Evolutionary conservation across 495 filamentous ascomycete species (phyloP).

Genomic region (Penicillium lividum): DNA sequence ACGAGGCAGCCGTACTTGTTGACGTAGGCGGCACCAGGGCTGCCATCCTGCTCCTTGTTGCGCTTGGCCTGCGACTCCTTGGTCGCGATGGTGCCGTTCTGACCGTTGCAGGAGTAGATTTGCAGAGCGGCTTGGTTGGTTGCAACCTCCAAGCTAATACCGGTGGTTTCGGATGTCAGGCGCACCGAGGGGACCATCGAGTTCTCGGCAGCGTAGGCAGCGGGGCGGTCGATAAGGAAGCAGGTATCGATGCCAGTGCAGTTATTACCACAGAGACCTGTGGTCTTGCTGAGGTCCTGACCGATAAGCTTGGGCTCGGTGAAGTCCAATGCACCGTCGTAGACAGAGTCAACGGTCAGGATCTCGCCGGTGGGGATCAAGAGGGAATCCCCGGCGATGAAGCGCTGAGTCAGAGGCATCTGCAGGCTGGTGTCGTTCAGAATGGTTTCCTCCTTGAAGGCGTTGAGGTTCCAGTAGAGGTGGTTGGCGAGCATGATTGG

Average conservation of each 20-base stretch:
- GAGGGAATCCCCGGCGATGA: constrained; percentile 72
- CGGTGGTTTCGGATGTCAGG: constrained; percentile 58
- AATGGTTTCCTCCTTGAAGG: constrained; percentile 64
- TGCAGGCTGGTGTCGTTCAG: constrained; percentile 74
- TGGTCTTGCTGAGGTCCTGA: constrained; percentile 58
- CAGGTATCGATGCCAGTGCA: constrained; percentile 81
- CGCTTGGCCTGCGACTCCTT: constrained; percentile 55
- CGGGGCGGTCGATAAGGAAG: constrained; percentile 66
- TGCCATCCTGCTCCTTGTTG: constrained; percentile 41
- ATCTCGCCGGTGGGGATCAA: constrained; percentile 79
- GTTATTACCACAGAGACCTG: constrained; percentile 65
- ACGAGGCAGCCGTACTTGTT: constrained; percentile 73
- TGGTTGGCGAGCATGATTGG: constrained; percentile 83
- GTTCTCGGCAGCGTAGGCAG: constrained; percentile 60
- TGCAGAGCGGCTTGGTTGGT: constrained; percentile 78
- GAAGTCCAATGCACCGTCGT: constrained; percentile 71
- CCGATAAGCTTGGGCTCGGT: constrained; percentile 75
- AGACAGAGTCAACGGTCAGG: constrained; percentile 57
- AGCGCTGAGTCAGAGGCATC: constrained; percentile 68
- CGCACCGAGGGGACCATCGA: constrained; percentile 63
- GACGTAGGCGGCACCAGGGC: constrained; percentile 40
- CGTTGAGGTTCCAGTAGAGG: constrained; percentile 90
- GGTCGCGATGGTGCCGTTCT: constrained; percentile 62
- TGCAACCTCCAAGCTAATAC: constrained; percentile 71
- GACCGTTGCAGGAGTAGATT: constrained; percentile 73